These are phyloP conservation scores for Myxozyma lipomycoides DNA, from an alignment of 805 yeast species.

Conservation along the genomic window DNA sequence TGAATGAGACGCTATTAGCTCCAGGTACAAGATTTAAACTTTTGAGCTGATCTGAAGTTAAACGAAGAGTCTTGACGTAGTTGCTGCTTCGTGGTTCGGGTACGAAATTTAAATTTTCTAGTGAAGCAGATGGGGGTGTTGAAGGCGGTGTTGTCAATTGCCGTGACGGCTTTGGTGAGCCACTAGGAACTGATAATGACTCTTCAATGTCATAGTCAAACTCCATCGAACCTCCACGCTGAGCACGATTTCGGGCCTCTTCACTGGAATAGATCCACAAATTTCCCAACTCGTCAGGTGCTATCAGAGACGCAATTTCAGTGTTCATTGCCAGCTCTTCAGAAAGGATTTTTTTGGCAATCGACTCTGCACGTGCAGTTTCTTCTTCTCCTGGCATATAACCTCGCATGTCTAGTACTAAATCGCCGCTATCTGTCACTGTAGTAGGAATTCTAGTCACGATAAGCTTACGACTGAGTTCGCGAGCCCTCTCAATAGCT, in stretches of 20 bases:
- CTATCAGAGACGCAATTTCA: slow-evolving; percentile 35
- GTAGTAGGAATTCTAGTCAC: slow-evolving; percentile 65
- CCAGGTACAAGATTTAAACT: slow-evolving; percentile 72
- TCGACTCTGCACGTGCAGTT: slow-evolving; percentile 68
- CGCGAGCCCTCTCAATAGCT: slow-evolving; percentile 57
- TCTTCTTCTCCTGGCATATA: slow-evolving; percentile 83
- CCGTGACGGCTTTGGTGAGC: slow-evolving; percentile 2
- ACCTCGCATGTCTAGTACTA: slow-evolving; percentile 90
- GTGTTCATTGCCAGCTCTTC: slow-evolving; percentile 58
- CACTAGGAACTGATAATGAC: slow-evolving; percentile 10
- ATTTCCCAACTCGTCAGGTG: slow-evolving; percentile 37
- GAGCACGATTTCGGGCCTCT: slow-evolving; percentile 27
- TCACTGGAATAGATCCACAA: slow-evolving; percentile 35
- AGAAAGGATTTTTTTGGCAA: slow-evolving; percentile 64
- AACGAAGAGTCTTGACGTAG: slow-evolving; percentile 80
- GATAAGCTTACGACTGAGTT: slow-evolving; percentile 60
- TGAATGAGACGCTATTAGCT: slow-evolving; percentile 69
- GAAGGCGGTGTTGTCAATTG: slow-evolving; percentile 15
- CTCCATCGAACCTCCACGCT: slow-evolving; percentile 23
- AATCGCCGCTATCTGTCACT: slow-evolving; percentile 83
- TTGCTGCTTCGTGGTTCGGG: slow-evolving; percentile 28
- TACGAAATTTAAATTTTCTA: neutral
- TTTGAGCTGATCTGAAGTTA: slow-evolving; percentile 84
- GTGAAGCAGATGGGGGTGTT: slow-evolving; percentile 6
- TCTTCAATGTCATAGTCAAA: slow-evolving; percentile 27